These are phyloP conservation scores for Oidiodendron maius DNA, from an alignment of 495 filamentous ascomycete species.

Conservation along the genomic window DNA sequence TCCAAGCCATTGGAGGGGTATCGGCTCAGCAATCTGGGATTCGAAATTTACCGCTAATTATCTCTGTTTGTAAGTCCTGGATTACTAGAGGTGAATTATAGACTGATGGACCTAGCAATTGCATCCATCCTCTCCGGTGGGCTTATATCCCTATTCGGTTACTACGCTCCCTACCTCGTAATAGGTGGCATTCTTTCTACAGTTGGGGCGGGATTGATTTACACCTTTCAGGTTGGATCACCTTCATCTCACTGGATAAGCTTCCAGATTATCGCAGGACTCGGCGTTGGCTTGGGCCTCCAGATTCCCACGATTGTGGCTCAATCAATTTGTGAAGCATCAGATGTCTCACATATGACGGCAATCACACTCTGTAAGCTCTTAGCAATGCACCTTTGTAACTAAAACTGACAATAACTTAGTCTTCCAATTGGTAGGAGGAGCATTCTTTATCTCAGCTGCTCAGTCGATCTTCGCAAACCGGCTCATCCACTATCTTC, in stretches of 20 bases:
- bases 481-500: slow-evolving; percentile 39
- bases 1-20: slow-evolving; percentile 65
- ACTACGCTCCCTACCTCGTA: slow-evolving; percentile 24
- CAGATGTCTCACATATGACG: background rate
- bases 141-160: slow-evolving; percentile 27
- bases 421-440: slow-evolving; percentile 37
- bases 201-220: slow-evolving; percentile 25
- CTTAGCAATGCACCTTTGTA: background rate
- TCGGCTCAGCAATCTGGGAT: background rate
- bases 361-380: slow-evolving; percentile 2
- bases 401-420: background rate
- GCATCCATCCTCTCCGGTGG: slow-evolving; percentile 24
- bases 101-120: slow-evolving; percentile 24
- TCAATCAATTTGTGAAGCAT: background rate
- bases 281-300: slow-evolving; percentile 12
- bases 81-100: no score
- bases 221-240: background rate
- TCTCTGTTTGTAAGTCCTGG: no score
- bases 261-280: slow-evolving; percentile 4
- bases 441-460: slow-evolving; percentile 55
- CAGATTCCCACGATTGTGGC: slow-evolving; percentile 23
- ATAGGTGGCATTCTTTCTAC: slow-evolving; percentile 18
- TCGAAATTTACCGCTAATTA: slow-evolving; percentile 31
- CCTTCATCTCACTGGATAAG: slow-evolving; percentile 5
- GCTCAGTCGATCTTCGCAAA: slow-evolving; percentile 57